phyloP scores from a whole-genome alignment of 2,329 filamentous ascomycete species.

The Paramyrothecium sp. region DNA sequence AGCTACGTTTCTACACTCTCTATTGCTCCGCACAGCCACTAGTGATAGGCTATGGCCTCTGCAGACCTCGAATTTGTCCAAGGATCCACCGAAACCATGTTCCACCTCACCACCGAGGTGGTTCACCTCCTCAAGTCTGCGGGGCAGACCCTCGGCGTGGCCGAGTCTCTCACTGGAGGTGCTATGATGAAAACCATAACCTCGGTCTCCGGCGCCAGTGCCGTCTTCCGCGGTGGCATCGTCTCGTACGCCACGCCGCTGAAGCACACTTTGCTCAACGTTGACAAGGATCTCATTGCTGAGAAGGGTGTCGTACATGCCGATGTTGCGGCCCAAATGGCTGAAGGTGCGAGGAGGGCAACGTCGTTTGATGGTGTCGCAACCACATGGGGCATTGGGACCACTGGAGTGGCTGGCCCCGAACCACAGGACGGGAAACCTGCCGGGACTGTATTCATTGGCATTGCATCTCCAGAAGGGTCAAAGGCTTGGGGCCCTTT shows the following conservation, averaged over 20 bases:
- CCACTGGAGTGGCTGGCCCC: constrained; percentile 11
- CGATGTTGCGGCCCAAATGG: constrained; percentile 19
- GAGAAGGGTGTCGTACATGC: constrained; percentile 10
- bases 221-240: constrained; percentile 29
- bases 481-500: constrained; percentile 10
- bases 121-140: constrained; percentile 10
- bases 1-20: no score
- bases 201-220: constrained; percentile 24
- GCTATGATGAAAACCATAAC: constrained; percentile 27
- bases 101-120: constrained; percentile 13
- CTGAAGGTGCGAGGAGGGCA: constrained; percentile 6
- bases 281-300: constrained; percentile 9
- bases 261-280: constrained; percentile 23
- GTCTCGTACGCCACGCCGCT: constrained; percentile 28
- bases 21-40: no score
- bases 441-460: constrained; percentile 13
- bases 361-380: constrained; percentile 6
- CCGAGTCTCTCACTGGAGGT: constrained; percentile 30
- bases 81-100: constrained; percentile 9
- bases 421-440: constrained; percentile 12
- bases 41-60: not conserved
- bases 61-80: not conserved
- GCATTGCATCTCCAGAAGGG: constrained; percentile 5
- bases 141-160: constrained; percentile 24
- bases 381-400: constrained; percentile 17